A percentile compares a stretch with the other conserved stretches of the same genome.
phyloP scores from a whole-genome alignment of 441 rosid species.

The Aleurites moluccanus region DNA sequence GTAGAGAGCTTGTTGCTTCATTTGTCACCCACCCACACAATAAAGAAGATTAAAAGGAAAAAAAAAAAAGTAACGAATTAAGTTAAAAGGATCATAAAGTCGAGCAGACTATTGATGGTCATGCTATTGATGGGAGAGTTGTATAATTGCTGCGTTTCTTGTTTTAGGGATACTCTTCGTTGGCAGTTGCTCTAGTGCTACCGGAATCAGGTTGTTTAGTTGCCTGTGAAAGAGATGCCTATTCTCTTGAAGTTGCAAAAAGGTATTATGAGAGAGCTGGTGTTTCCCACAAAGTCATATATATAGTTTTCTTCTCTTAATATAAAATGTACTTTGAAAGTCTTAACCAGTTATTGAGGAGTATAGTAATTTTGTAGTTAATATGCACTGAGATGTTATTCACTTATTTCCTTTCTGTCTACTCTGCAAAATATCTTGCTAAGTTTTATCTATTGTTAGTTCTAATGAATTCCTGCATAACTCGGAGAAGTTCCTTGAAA shows the following conservation, averaged over 20 bases:
- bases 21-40: not conserved
- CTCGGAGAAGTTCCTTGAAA: conserved; percentile 23
- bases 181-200: conserved; percentile 78
- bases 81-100: not conserved
- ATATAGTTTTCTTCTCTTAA: conserved; percentile 8
- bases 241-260: conserved; percentile 68
- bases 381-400: not conserved
- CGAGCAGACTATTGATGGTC: not conserved
- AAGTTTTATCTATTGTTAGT: conserved; percentile 12
- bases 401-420: not conserved
- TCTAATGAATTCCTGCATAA: conserved; percentile 14
- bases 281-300: conserved; percentile 65
- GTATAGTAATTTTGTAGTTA: not conserved
- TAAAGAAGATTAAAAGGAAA: not conserved
- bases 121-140: not conserved
- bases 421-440: not conserved
- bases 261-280: conserved; percentile 78
- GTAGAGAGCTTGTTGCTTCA: not conserved
- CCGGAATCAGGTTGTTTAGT: conserved; percentile 78
- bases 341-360: not conserved
- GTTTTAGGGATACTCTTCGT: conserved; percentile 81
- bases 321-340: not conserved
- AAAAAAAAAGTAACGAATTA: not conserved
- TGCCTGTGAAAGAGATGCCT: conserved; percentile 87
- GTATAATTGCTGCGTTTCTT: not conserved